A percentile compares a stretch with the other conserved stretches of the same genome.
phyloP scores from a whole-genome alignment of 495 filamentous ascomycete genomes.

The Astrothelium subdiscretum region DNA sequence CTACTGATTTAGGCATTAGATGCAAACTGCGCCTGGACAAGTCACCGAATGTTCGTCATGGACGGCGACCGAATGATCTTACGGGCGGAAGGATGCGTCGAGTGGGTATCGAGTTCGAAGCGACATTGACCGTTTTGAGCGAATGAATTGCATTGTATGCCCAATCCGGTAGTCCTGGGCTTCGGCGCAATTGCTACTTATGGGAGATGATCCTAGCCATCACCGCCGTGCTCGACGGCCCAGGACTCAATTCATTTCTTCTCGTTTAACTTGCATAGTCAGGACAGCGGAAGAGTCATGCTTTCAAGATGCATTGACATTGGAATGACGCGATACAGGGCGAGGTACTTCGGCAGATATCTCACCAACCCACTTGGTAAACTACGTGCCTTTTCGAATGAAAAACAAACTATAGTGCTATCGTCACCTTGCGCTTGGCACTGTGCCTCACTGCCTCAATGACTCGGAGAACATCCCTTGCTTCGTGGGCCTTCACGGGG shows the following conservation, averaged over 20 bases:
- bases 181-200: too few relatives aligned
- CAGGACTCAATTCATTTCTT: too few relatives aligned
- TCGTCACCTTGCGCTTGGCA: background rate
- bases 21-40: background rate
- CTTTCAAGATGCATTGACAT: too few relatives aligned
- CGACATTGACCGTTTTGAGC: background rate
- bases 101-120: background rate
- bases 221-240: too few relatives aligned
- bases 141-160: background rate
- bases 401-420: background rate
- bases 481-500: slow-evolving; percentile 61
- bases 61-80: background rate
- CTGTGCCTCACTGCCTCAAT: slow-evolving; percentile 48
- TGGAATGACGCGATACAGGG: too few relatives aligned
- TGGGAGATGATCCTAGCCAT: too few relatives aligned
- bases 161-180: background rate
- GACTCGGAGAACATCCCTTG: slow-evolving; percentile 58
- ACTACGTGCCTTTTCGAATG: too few relatives aligned
- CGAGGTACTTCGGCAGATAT: too few relatives aligned
- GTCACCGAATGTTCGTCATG: background rate
- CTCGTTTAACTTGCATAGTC: too few relatives aligned
- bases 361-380: too few relatives aligned
- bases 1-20: background rate
- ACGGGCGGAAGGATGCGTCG: background rate
- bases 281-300: too few relatives aligned